These are phyloP conservation scores for Candida silvatica DNA, from an alignment of 805 yeast species.

Conservation along the genomic window DNA sequence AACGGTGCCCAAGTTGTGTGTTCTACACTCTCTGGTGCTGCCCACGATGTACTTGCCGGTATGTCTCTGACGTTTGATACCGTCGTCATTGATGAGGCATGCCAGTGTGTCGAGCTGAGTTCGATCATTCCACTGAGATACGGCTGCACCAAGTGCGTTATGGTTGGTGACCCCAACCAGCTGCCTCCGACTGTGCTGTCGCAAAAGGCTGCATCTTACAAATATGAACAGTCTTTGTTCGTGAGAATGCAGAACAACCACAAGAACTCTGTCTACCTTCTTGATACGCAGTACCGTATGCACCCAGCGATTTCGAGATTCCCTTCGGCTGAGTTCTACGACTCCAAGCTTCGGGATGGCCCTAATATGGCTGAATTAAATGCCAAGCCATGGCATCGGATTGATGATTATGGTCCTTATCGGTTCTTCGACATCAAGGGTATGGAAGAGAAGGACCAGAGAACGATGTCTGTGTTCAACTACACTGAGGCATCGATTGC, in stretches of 20 bases:
- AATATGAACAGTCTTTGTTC: constrained; percentile 86
- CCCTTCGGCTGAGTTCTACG: constrained; percentile 80
- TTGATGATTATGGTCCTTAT: constrained; percentile 58
- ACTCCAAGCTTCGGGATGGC: constrained; percentile 69
- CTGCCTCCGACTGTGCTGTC: constrained; percentile 95
- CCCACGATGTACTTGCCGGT: constrained; percentile 75
- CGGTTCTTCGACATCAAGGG: constrained; percentile 66
- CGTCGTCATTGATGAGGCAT: constrained; percentile 94
- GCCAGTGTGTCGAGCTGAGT: constrained; percentile 91
- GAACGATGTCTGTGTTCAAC: constrained; percentile 67
- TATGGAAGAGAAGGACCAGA: constrained; percentile 52
- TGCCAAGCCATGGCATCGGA: constrained; percentile 66
- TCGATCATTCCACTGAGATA: constrained; percentile 87
- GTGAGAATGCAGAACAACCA: constrained; percentile 80
- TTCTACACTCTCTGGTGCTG: constrained; percentile 88
- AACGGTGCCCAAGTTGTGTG: constrained; percentile 79
- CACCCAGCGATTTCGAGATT: constrained; percentile 85
- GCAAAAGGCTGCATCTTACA: constrained; percentile 68
- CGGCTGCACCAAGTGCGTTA: constrained; percentile 82
- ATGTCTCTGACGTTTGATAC: constrained; percentile 77
- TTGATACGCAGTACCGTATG: constrained; percentile 96
- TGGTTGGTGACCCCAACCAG: constrained; percentile 99
- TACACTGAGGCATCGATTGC: constrained; percentile 65
- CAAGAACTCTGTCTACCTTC: constrained; percentile 53
- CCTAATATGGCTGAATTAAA: constrained; percentile 56